Evolutionary conservation across 2,329 filamentous ascomycete genomes (phyloP), one percentile per base, ranked within the genome.

Genomic region (Zasmidium cellare): DNA sequence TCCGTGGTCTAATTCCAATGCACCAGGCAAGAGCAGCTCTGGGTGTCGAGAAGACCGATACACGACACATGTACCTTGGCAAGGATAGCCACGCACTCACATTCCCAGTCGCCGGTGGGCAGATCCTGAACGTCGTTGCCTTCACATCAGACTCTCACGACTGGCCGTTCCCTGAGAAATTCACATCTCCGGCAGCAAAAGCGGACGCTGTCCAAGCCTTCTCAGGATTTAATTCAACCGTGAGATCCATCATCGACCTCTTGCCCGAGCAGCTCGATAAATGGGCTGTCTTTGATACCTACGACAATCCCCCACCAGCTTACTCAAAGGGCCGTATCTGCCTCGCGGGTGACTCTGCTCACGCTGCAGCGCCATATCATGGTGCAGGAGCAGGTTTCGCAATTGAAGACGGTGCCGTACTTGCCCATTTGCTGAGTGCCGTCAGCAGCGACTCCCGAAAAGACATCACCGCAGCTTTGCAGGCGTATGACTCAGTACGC

Each of bases 351-450:
- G 63, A 65, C 35, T 57, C 61, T 3, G 63, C 63, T 12, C 61
- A 65, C 20, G 55, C 63, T 16, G 51, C 55, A 22, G 47, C 59
- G 6, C 63, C 63, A 1, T 54, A 51, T 23, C 54, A 62, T 44
- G 63, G 59, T 11, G 56, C 61, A 9, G 63, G 63, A 19, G 63
- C 63, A 9, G 61, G 59, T 9, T 56, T 57, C 55, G 61, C 53
- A 2, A 46, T 64, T 41, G 63, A 65, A 49, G 63, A 65, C n/a
- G n/a, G n/a, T 23, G 63, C 59, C 6, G 55, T 64, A n/a, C n/a
- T n/a, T n/a, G n/a, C n/a, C 18, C 16, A 14, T 41, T 18, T 41
- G 12, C 3, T 41, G 35, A 41, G 7, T 3, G 35, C 35, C 35
- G 11, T 18, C 35, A 31, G 7, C 28, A 31, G 28, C 7, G 28